Conservation (phyloP, 2,329 filamentous ascomycete genomes). For the Esteya vermicola region DNA sequence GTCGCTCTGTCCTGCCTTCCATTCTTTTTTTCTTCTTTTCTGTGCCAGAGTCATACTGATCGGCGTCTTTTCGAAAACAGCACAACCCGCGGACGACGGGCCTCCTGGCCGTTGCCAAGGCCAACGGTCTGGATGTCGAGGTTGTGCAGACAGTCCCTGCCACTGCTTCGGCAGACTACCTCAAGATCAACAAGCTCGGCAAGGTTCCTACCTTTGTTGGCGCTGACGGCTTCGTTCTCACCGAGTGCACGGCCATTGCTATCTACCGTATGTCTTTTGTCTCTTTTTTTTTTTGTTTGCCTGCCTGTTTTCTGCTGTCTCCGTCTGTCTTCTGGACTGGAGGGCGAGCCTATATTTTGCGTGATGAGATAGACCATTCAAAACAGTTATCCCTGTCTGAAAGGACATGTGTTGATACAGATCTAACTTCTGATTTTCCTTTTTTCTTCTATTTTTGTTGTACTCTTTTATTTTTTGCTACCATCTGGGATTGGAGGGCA, state of each 20-base stretch:
- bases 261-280: conserved; percentile 75
- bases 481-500: not conserved
- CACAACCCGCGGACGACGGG: conserved; percentile 74
- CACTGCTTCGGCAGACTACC: conserved; percentile 61
- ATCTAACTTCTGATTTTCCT: conserved; percentile 66
- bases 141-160: conserved; percentile 56
- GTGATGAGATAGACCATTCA: conserved; percentile 63
- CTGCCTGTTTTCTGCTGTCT: conserved; percentile 9
- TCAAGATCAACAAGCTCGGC: conserved; percentile 72
- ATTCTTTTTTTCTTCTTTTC: not conserved
- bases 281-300: not conserved
- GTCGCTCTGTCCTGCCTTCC: not conserved
- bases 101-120: conserved; percentile 90
- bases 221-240: conserved; percentile 77
- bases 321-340: conserved; percentile 5
- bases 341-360: not conserved
- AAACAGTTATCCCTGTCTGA: conserved; percentile 99
- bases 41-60: not conserved
- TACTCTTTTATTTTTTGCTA: conserved; percentile 8
- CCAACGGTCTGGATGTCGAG: conserved; percentile 88
- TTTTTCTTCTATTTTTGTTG: conserved; percentile 13
- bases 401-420: conserved; percentile 67
- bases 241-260: conserved; percentile 85
- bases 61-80: not conserved
- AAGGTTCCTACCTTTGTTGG: conserved; percentile 91